Evolutionary conservation across 495 filamentous ascomycete genomes (phyloP).

Genomic region (Durotheca rogersii): DNA sequence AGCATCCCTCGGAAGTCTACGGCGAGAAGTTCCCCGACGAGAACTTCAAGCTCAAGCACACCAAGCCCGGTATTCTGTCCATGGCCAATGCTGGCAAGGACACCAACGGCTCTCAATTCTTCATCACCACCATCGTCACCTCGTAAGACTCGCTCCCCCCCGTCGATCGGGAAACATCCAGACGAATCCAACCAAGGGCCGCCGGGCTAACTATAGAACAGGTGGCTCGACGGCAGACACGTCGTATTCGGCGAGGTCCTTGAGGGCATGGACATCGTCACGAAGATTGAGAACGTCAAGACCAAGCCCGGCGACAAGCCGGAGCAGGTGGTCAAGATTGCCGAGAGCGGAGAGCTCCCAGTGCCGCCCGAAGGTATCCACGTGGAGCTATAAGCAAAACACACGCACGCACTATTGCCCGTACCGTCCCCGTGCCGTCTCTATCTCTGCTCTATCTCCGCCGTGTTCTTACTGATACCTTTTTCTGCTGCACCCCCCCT

Average conservation of each 20-base stretch:
- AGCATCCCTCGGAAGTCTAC: constrained; percentile 59
- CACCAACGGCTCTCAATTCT: constrained; percentile 99
- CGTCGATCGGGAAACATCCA: neutral
- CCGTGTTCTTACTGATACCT: constrained; percentile 38
- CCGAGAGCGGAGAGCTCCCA: constrained; percentile 88
- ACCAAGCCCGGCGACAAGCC: constrained; percentile 77
- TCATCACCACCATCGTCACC: constrained; percentile 86
- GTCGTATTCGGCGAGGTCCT: constrained; percentile 91
- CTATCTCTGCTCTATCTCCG: no score
- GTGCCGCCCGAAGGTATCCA: constrained; percentile 96
- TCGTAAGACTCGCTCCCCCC: constrained; percentile 54
- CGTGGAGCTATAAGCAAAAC: constrained; percentile 77
- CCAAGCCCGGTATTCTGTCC: constrained; percentile 63
- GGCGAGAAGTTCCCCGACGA: constrained; percentile 93
- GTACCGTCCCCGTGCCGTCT: constrained; percentile 17
- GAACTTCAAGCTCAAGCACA: constrained; percentile 98
- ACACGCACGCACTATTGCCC: constrained; percentile 10
- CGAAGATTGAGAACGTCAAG: constrained; percentile 77
- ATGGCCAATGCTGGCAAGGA: constrained; percentile 98
- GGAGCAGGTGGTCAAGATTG: constrained; percentile 74
- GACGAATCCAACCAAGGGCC: neutral
- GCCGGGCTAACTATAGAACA: constrained; percentile 35
- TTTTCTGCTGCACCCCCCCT: constrained; percentile 19
- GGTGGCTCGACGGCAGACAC: constrained; percentile 86
- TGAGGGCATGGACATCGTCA: constrained; percentile 88